Conservation (phyloP, 257 asterid genomes). For the Penstemon eatonii region DNA sequence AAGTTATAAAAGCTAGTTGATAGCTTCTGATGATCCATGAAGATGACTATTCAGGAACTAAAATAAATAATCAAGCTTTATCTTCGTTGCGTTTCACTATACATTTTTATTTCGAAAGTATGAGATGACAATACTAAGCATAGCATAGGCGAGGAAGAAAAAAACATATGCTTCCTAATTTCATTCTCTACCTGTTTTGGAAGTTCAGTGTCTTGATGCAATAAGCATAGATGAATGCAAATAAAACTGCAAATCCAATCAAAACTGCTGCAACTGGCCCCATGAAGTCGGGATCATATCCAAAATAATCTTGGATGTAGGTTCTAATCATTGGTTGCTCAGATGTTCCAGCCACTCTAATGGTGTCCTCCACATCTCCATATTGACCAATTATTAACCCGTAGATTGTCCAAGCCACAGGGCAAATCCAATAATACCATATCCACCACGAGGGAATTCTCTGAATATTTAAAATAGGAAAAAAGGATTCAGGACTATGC, state of each 20-base stretch:
- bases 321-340: slow-evolving; percentile 43
- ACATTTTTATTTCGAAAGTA: too few species aligned
- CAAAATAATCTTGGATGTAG: slow-evolving; percentile 57
- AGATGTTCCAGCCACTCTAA: slow-evolving; percentile 33
- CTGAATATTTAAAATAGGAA: slow-evolving; percentile 39
- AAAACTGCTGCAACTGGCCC: slow-evolving; percentile 57
- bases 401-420: slow-evolving; percentile 90
- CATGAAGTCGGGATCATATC: slow-evolving; percentile 53
- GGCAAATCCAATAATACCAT: slow-evolving; percentile 95
- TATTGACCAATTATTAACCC: slow-evolving; percentile 65
- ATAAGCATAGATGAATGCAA: slow-evolving; percentile 39
- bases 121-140: too few species aligned
- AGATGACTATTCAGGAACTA: too few species aligned
- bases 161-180: too few species aligned
- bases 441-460: slow-evolving; percentile 90
- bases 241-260: slow-evolving; percentile 54
- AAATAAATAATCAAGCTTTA: too few species aligned
- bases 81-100: too few species aligned
- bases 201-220: slow-evolving; percentile 34
- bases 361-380: too few species aligned
- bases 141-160: too few species aligned
- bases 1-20: too few species aligned
- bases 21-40: too few species aligned
- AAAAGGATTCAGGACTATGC: slow-evolving; percentile 2
- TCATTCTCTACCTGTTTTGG: slow-evolving; percentile 41